Conservation (phyloP, 2,329 filamentous ascomycete species). For the Chaetomiaceae sp. region DNA sequence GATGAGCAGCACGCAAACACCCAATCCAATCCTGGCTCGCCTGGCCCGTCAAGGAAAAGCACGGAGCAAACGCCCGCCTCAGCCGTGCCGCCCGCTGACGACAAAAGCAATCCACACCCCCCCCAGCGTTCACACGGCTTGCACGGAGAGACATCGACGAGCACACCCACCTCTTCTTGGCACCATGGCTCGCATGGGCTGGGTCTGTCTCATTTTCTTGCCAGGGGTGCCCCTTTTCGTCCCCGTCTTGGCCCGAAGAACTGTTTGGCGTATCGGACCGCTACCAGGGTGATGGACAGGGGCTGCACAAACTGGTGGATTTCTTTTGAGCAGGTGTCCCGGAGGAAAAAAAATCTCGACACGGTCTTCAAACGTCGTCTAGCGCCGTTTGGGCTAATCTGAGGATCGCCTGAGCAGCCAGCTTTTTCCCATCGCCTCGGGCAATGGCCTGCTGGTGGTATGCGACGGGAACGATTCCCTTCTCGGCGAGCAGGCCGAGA, state of each 20-base stretch:
- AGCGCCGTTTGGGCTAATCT: slow-evolving; percentile 20
- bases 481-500: slow-evolving; percentile 41
- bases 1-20: not conserved
- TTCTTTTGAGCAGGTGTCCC: too few species aligned
- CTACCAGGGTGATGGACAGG: slow-evolving; percentile 15
- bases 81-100: slow-evolving; percentile 4
- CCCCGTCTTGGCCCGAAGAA: not conserved
- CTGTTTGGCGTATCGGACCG: slow-evolving; percentile 10
- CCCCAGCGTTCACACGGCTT: not conserved
- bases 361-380: slow-evolving; percentile 6
- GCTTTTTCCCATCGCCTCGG: slow-evolving; percentile 37
- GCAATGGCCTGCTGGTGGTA: slow-evolving; percentile 53
- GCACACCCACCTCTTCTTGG: not conserved
- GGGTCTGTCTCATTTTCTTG: slow-evolving; percentile 3
- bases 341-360: not conserved
- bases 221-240: slow-evolving; percentile 1
- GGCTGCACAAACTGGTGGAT: slow-evolving; percentile 2
- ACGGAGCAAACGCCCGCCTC: slow-evolving; percentile 12
- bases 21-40: not conserved
- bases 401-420: slow-evolving; percentile 40
- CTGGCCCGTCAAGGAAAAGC: slow-evolving; percentile 3
- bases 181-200: not conserved
- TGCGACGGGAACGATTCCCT: slow-evolving; percentile 40
- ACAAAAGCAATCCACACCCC: not conserved
- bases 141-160: not conserved